These are phyloP conservation scores for Acanthochlamys bracteata DNA, from an alignment of 106 monocot species.

Conservation along the genomic window DNA sequence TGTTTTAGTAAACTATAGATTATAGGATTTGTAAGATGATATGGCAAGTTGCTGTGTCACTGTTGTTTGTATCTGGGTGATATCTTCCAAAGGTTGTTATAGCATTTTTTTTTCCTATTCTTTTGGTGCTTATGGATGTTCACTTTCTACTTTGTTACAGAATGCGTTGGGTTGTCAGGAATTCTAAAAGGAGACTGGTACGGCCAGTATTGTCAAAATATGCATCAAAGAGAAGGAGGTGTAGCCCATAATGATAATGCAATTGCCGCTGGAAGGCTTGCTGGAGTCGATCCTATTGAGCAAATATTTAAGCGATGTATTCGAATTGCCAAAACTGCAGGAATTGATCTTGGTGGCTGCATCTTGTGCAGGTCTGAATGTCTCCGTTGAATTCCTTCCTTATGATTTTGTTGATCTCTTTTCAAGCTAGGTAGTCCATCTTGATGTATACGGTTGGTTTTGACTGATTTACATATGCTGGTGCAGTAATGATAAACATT, in stretches of 20 bases:
- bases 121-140: neutral
- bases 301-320: conserved; percentile 66
- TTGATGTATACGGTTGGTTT: too few relatives aligned
- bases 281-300: conserved; percentile 78
- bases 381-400: neutral
- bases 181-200: conserved; percentile 66
- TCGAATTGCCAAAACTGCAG: conserved; percentile 53
- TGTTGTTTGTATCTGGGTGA: neutral
- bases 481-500: too few relatives aligned
- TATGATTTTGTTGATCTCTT: too few relatives aligned
- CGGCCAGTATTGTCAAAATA: conserved; percentile 70
- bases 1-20: too few relatives aligned
- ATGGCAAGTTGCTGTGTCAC: too few relatives aligned
- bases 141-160: conserved; percentile 22
- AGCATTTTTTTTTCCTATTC: neutral
- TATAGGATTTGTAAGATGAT: too few relatives aligned
- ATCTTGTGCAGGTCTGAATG: conserved; percentile 77
- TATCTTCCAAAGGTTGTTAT: neutral
- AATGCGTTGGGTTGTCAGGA: conserved; percentile 54
- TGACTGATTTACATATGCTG: too few relatives aligned
- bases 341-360: conserved; percentile 58
- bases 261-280: conserved; percentile 83
- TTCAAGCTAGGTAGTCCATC: too few relatives aligned
- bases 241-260: conserved; percentile 60
- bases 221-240: conserved; percentile 38